phyloP scores from a whole-genome alignment of 2,329 filamentous ascomycete genomes.

The Arthroderma uncinatum region DNA sequence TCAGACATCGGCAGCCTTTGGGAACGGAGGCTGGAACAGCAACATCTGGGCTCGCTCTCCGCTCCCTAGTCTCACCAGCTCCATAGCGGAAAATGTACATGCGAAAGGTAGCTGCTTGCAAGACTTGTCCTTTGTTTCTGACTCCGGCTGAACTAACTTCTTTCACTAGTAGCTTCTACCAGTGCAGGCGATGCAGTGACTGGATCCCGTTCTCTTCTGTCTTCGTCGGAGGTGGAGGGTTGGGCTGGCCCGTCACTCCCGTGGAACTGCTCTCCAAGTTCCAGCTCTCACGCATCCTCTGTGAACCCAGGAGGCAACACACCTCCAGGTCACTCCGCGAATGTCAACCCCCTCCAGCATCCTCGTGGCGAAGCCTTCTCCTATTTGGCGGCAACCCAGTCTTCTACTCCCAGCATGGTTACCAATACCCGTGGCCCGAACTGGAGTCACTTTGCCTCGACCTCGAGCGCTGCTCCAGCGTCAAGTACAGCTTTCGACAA shows the following conservation, averaged over 20 bases:
- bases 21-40: slow-evolving; percentile 35
- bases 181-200: slow-evolving; percentile 18
- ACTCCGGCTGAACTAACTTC: background rate
- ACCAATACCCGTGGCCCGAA: background rate
- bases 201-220: slow-evolving; percentile 58
- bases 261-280: slow-evolving; percentile 40
- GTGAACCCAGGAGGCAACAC: background rate
- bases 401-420: background rate
- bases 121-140: background rate
- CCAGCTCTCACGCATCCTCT: background rate
- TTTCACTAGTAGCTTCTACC: background rate
- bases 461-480: background rate
- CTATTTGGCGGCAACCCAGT: background rate
- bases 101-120: background rate
- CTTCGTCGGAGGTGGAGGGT: slow-evolving; percentile 56
- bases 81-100: background rate
- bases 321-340: background rate
- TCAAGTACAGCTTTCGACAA: background rate
- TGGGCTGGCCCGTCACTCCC: slow-evolving; percentile 41
- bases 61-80: background rate
- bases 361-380: background rate
- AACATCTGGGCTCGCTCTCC: slow-evolving; percentile 43
- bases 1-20: slow-evolving; percentile 35
- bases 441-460: background rate
- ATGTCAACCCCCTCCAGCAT: background rate